phyloP scores from a whole-genome alignment of 2,329 filamentous ascomycete species.

The Alternaria conjuncta region DNA sequence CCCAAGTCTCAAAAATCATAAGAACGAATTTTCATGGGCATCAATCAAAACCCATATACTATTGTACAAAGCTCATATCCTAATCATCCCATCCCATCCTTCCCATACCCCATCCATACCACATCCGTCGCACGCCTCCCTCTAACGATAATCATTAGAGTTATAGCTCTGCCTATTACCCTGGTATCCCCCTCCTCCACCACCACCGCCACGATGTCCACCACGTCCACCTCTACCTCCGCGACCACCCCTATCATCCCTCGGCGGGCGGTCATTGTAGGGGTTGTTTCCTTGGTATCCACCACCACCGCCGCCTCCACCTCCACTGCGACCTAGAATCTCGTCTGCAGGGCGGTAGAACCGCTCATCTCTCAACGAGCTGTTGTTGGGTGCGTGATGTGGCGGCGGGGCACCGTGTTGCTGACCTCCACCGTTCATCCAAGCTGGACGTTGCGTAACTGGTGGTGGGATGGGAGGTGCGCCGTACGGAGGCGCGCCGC shows the following conservation, averaged over 20 bases:
- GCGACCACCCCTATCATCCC: constrained; percentile 21
- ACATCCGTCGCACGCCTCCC: accelerated
- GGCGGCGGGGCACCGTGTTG: constrained; percentile 29
- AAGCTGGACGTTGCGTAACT: constrained; percentile 23
- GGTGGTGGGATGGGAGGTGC: constrained; percentile 20
- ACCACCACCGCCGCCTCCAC: constrained; percentile 15
- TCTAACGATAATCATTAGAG: constrained; percentile 26
- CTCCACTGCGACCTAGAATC: constrained; percentile 34
- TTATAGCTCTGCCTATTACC: constrained; percentile 21
- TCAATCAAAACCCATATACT: not conserved
- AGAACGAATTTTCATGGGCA: not conserved
- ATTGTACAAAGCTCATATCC: not conserved
- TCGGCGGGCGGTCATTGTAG: constrained; percentile 26
- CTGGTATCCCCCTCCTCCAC: constrained; percentile 16
- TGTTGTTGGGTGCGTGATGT: constrained; percentile 26
- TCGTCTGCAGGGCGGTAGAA: constrained; percentile 34
- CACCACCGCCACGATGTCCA: constrained; percentile 32
- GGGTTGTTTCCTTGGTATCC: constrained; percentile 29
- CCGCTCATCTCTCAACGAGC: constrained; percentile 28
- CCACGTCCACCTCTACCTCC: constrained; percentile 35
- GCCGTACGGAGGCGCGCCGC: constrained; percentile 20
- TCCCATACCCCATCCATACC: not conserved
- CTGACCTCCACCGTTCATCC: constrained; percentile 28
- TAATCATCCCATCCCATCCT: not conserved
- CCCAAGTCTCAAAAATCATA: not conserved